phyloP scores from a whole-genome alignment of 2,329 filamentous ascomycete species.

The Fusarium tricinctum region DNA sequence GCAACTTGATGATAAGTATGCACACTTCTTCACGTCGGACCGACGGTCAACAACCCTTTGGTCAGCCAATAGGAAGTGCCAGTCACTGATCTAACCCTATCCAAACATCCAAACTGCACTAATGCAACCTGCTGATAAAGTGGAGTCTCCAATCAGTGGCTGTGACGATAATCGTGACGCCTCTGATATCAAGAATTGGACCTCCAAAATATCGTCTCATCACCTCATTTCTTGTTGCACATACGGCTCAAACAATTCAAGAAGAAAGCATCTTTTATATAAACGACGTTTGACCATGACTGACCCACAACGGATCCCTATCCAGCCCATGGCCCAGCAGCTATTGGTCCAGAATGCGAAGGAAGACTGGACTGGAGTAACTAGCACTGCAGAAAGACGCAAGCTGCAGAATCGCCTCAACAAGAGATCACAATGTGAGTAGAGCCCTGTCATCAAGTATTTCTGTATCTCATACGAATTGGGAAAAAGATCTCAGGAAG shows the following conservation, averaged over 20 bases:
- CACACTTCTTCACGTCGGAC: background rate
- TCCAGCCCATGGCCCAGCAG: constrained; percentile 26
- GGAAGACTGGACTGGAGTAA: constrained; percentile 28
- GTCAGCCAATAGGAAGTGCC: background rate
- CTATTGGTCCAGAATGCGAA: constrained; percentile 8
- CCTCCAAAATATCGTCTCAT: background rate
- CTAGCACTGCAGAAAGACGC: constrained; percentile 21
- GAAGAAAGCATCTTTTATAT: rapidly evolving
- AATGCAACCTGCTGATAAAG: constrained; percentile 39
- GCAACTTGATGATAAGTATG: constrained; percentile 10
- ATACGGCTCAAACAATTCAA: rapidly evolving
- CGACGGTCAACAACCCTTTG: rapidly evolving
- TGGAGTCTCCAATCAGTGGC: background rate
- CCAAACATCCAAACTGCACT: background rate
- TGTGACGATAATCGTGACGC: background rate
- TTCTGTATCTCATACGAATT: rapidly evolving
- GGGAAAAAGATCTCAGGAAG: constrained; percentile 1
- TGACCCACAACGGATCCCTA: constrained; percentile 9
- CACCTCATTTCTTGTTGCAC: background rate
- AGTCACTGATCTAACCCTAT: rapidly evolving
- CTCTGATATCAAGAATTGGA: background rate
- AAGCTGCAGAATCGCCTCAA: constrained; percentile 30
- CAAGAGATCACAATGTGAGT: constrained; percentile 29
- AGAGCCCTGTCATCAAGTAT: rapidly evolving
- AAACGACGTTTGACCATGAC: background rate